These are phyloP conservation scores for Salvia splendens DNA, from an alignment of 257 asterid species.

Conservation along the genomic window DNA sequence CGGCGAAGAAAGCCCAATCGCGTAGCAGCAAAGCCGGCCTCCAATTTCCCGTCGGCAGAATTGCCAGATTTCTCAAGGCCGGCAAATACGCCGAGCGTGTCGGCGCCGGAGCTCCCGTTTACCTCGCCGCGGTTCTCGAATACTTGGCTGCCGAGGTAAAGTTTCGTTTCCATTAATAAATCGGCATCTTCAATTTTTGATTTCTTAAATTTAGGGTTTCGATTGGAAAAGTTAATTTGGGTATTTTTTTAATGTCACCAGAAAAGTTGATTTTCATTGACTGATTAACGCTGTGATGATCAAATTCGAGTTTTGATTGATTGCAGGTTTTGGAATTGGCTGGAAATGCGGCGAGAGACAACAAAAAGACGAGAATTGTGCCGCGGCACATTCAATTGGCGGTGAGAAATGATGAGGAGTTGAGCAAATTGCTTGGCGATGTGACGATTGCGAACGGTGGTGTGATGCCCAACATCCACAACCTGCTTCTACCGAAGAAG, in stretches of 20 bases:
- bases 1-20: constrained; percentile 49
- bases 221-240: neutral
- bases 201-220: constrained; percentile 21
- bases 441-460: constrained; percentile 87
- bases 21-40: constrained; percentile 58
- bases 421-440: constrained; percentile 77
- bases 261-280: too few relatives aligned
- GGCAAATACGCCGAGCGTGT: constrained; percentile 56
- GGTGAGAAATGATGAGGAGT: constrained; percentile 73
- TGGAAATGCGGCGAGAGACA: constrained; percentile 82
- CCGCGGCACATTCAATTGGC: constrained; percentile 80
- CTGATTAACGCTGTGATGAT: too few relatives aligned
- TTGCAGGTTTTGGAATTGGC: constrained; percentile 73
- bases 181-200: neutral
- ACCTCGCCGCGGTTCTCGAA: constrained; percentile 49
- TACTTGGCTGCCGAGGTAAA: constrained; percentile 53
- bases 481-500: constrained; percentile 73
- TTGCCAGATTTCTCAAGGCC: constrained; percentile 53
- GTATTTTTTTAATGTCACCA: neutral
- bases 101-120: constrained; percentile 57
- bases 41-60: constrained; percentile 54
- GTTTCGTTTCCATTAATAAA: neutral
- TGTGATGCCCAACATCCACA: constrained; percentile 86
- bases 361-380: constrained; percentile 79
- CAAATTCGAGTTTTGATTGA: neutral